Base-by-base conservation (phyloP, 768 basidiomycete genomes). In the Chalciporus pseudorubinellus region DNA sequence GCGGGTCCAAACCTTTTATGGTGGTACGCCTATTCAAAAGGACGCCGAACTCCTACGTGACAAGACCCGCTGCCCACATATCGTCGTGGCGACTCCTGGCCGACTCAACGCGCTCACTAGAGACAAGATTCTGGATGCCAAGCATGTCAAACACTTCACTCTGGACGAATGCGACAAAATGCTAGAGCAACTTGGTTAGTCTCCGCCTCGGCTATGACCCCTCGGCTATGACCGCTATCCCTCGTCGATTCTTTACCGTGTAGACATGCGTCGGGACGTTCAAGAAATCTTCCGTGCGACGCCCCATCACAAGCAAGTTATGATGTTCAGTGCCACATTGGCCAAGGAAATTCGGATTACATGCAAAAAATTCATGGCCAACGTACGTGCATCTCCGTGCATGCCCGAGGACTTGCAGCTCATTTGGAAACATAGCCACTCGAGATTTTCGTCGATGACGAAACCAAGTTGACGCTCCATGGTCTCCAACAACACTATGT, bases 141-240 rank as follows among this genome's bases (percentile, higher is more conserved):
- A 90, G 74, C 86, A 91, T 66, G 93, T 98, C 72, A 98, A 98
- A 77, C 95, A 98, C 78, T 99, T 99, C 74, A 94, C 97, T 51
- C 79, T 99, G 71, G 97, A 99, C 82, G 97, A 99, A 78, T 99
- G 97, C 82, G 97, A 99, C 82, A 99, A 99, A 84, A 98, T 99
- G 93, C 89, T 99, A 70, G 97, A 99, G 83, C 90, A 94, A 84
- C 94, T 99, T 78, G 97, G 97, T 99, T 92, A 98, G 97, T 99
- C 83, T 62, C 59, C 61, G 65, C 60, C 54, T 85, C n/a, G n/a
- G n/a, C n/a, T n/a, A n/a, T n/a, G n/a, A n/a, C n/a, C n/a, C n/a
- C n/a, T n/a, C n/a, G n/a, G n/a, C n/a, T n/a, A n/a, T n/a, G n/a
- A 85, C 83, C 68, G 69, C 81, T 77, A 79, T 80, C 52, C 53